A percentile compares a stretch with the other conserved stretches of the same genome.
Conservation (phyloP, 2,329 filamentous ascomycete genomes). For the Aspergillus neotritici region DNA sequence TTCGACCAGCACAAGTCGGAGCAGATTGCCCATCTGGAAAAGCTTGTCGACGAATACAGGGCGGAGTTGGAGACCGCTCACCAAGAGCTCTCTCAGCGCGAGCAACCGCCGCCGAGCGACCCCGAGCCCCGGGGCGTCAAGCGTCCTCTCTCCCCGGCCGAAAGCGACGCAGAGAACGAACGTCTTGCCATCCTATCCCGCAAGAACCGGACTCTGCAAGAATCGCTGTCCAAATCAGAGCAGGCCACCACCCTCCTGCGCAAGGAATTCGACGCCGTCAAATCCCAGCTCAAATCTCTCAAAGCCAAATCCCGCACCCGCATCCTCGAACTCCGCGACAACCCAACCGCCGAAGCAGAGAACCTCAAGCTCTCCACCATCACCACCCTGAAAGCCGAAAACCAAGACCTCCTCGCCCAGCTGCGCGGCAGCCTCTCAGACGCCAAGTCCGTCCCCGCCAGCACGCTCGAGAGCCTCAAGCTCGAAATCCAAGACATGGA, state of each 20-base stretch:
- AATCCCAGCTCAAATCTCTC: conserved; percentile 65
- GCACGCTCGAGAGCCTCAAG: conserved; percentile 68
- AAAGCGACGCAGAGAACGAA: conserved; percentile 54
- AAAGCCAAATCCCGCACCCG: conserved; percentile 69
- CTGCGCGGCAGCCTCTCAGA: conserved; percentile 49
- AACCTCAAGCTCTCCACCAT: conserved; percentile 78
- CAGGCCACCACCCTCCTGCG: conserved; percentile 65
- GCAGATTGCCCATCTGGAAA: conserved; percentile 75
- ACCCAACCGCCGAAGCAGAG: conserved; percentile 81
- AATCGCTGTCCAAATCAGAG: conserved; percentile 65
- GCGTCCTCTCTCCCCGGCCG: conserved; percentile 56
- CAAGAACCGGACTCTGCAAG: conserved; percentile 80
- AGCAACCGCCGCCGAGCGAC: conserved; percentile 43
- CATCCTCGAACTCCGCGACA: conserved; percentile 79
- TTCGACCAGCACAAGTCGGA: conserved; percentile 69
- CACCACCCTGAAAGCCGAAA: conserved; percentile 71
- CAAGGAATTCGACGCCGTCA: conserved; percentile 66
- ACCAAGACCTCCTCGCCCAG: conserved; percentile 71
- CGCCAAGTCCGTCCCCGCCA: conserved; percentile 65
- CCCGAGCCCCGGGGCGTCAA: conserved; percentile 53
- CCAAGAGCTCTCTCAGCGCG: conserved; percentile 63
- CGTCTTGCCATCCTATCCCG: conserved; percentile 77
- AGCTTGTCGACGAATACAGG: conserved; percentile 82
- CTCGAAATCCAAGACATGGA: conserved; percentile 69
- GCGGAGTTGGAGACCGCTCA: conserved; percentile 70